Evolutionary conservation across 768 basidiomycete genomes (phyloP).

Genomic region (Rhizopogon roseolus): DNA sequence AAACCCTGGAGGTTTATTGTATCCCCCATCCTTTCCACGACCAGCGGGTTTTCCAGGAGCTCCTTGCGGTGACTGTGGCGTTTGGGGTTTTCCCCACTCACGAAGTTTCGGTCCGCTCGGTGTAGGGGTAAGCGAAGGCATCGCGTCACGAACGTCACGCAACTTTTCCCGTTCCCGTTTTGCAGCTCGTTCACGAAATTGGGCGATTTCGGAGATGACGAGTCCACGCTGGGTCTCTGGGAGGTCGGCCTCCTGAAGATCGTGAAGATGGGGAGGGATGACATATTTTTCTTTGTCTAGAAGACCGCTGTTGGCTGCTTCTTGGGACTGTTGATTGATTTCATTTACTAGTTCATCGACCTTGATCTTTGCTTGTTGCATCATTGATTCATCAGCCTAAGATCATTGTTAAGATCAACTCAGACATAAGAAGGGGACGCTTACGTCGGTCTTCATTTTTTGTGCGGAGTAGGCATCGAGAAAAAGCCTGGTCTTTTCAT

Average conservation of each 20-base stretch:
- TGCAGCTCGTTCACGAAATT: conserved; percentile 91
- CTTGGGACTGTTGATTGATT: conserved; percentile 68
- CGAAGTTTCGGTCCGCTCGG: conserved; percentile 75
- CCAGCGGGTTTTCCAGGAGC: conserved; percentile 36
- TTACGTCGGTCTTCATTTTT: conserved; percentile 77
- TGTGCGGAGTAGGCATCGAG: conserved; percentile 81
- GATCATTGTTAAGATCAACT: background rate
- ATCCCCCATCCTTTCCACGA: conserved; percentile 63
- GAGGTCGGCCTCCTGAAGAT: conserved; percentile 93
- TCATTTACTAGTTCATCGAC: conserved; percentile 65
- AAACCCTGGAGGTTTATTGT: conserved; percentile 77
- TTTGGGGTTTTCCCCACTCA: conserved; percentile 66
- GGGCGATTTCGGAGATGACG: conserved; percentile 93
- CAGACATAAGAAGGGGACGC: conserved; percentile 20
- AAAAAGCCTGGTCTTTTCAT: conserved; percentile 89
- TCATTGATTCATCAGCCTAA: conserved; percentile 68
- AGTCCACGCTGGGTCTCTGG: conserved; percentile 90
- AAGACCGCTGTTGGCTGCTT: conserved; percentile 68
- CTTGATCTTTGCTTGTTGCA: conserved; percentile 56
- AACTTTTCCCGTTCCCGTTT: conserved; percentile 88
- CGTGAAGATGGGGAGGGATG: conserved; percentile 94
- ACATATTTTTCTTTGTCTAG: conserved; percentile 84
- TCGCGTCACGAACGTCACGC: conserved; percentile 65
- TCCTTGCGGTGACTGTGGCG: conserved; percentile 31
- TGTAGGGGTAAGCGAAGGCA: conserved; percentile 34